phyloP scores from a whole-genome alignment of 2,329 filamentous ascomycete genomes.

The Tolypocladium nubicola region DNA sequence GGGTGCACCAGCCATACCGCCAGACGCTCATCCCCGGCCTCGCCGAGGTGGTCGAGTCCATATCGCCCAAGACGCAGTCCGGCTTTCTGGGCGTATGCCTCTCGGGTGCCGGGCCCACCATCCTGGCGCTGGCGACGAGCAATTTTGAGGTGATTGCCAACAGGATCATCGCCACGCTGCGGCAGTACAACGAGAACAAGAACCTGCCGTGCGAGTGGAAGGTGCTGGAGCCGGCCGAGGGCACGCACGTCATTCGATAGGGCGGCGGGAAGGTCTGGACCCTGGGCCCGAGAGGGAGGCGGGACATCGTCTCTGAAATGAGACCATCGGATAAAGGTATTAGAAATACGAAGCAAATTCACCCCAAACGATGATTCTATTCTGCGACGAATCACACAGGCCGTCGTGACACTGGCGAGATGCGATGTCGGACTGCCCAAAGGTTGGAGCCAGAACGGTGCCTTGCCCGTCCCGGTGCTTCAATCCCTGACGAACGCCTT shows the following conservation, averaged over 20 bases:
- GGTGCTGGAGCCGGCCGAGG: slow-evolving; percentile 78
- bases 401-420: not conserved
- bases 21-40: slow-evolving; percentile 85
- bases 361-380: no score
- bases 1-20: slow-evolving; percentile 93
- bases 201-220: slow-evolving; percentile 77
- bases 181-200: slow-evolving; percentile 42
- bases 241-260: slow-evolving; percentile 37
- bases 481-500: no score
- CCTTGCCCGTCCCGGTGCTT: not conserved
- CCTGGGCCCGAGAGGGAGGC: not conserved
- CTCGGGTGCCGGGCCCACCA: slow-evolving; percentile 89
- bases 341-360: not conserved
- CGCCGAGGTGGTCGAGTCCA: slow-evolving; percentile 79
- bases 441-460: not conserved
- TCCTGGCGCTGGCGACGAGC: slow-evolving; percentile 80
- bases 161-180: slow-evolving; percentile 66
- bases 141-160: slow-evolving; percentile 83
- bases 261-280: no score
- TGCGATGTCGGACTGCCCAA: not conserved
- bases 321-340: not conserved
- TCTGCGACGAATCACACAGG: not conserved
- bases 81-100: slow-evolving; percentile 90
- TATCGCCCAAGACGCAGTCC: slow-evolving; percentile 77
- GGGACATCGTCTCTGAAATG: not conserved